Conservation (phyloP, 306 rosid genomes). For the Morella rubra region DNA sequence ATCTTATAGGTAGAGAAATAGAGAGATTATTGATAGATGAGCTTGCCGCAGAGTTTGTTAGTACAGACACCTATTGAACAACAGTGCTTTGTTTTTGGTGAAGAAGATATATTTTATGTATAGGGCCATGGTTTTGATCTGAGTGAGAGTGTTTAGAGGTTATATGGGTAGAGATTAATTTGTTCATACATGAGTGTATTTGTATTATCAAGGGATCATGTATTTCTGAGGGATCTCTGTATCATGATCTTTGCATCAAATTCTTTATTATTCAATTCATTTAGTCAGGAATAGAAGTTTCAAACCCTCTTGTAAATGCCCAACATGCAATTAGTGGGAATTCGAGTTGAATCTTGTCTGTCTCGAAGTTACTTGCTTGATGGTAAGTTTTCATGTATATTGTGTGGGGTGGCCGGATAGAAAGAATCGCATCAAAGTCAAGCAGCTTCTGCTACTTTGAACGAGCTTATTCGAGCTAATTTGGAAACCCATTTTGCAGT, state of each 20-base stretch:
- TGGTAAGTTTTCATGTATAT: background rate
- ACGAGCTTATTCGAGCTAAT: background rate
- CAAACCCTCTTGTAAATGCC: background rate
- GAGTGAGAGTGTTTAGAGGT: slow-evolving; percentile 29
- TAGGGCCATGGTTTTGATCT: slow-evolving; percentile 38
- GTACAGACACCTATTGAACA: slow-evolving; percentile 36
- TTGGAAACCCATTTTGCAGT: background rate
- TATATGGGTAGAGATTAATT: slow-evolving; percentile 30
- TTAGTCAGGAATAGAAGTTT: background rate
- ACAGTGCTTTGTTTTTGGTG: slow-evolving; percentile 20
- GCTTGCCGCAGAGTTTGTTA: slow-evolving; percentile 58
- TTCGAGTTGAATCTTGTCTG: background rate
- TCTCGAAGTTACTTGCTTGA: background rate
- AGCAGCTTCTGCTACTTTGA: background rate
- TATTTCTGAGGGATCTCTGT: background rate
- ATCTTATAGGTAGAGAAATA: slow-evolving; percentile 56
- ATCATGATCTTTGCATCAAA: background rate
- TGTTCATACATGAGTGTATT: slow-evolving; percentile 36
- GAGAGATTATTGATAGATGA: slow-evolving; percentile 61
- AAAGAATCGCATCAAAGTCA: background rate
- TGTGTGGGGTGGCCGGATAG: background rate
- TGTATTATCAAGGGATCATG: background rate
- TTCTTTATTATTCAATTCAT: background rate
- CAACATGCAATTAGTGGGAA: background rate
- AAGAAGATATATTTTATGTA: slow-evolving; percentile 19